Conservation (phyloP, 495 filamentous ascomycete species). For the Lasiosphaeria ovina region DNA sequence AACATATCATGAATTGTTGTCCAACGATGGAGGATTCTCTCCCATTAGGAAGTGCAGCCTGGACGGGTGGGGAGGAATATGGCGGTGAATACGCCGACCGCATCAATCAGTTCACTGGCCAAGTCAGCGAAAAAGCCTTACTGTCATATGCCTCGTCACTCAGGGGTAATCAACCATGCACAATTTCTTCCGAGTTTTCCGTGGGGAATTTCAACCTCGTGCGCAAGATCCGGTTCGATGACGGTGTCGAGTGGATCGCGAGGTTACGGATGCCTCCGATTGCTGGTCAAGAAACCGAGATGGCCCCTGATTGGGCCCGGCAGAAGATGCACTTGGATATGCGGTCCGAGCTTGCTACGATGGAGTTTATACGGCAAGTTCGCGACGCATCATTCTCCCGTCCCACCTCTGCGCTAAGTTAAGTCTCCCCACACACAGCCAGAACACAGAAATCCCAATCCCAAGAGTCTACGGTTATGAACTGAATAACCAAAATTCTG, state of each 20-base stretch:
- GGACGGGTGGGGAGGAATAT: background rate
- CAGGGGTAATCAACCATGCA: background rate
- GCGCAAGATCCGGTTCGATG: constrained; percentile 6
- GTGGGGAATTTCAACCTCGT: constrained; percentile 1
- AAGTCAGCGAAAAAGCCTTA: background rate
- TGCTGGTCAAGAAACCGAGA: background rate
- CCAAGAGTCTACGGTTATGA: background rate
- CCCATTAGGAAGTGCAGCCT: background rate
- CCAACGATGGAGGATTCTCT: constrained; percentile 4
- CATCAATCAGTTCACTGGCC: constrained; percentile 1
- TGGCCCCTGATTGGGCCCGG: too few species aligned
- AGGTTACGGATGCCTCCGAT: constrained; percentile 2
- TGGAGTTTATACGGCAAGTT: constrained; percentile 3
- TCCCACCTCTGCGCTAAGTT: background rate
- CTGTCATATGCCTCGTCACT: background rate
- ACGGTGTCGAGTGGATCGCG: background rate
- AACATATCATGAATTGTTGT: too few species aligned
- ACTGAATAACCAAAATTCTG: background rate
- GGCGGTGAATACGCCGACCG: background rate
- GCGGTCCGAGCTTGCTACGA: background rate
- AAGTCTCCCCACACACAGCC: background rate
- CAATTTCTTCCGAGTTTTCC: background rate
- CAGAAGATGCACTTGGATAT: constrained; percentile 1
- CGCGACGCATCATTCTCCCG: background rate
- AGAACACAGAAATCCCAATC: background rate